phyloP scores from a whole-genome alignment of 2,329 filamentous ascomycete species.

The Microcyclosporella mali region DNA sequence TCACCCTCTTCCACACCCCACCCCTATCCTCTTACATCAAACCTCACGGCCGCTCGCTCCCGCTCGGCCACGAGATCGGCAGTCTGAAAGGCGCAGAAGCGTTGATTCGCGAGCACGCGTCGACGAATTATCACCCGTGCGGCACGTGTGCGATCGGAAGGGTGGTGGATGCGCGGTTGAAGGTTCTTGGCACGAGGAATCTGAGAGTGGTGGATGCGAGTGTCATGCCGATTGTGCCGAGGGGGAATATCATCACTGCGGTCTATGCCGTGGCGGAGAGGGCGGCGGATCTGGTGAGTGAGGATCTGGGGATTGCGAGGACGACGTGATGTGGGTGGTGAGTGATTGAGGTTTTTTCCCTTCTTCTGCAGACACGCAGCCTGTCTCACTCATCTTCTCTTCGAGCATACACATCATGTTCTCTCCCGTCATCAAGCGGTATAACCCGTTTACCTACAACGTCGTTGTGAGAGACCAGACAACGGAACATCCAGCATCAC shows the following conservation, averaged over 20 bases:
- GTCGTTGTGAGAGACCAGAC: too few species aligned
- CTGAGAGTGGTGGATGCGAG: constrained; percentile 21
- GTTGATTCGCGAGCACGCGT: constrained; percentile 8
- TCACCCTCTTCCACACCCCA: constrained; percentile 37
- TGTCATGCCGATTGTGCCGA: constrained; percentile 46
- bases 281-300: constrained; percentile 10
- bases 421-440: too few species aligned
- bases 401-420: too few species aligned
- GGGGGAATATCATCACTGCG: constrained; percentile 15
- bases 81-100: constrained; percentile 21
- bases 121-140: constrained; percentile 34
- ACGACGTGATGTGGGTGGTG: not conserved
- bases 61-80: not conserved
- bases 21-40: constrained; percentile 31
- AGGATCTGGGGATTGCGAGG: constrained; percentile 2
- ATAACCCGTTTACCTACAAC: too few species aligned
- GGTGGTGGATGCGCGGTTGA: constrained; percentile 4
- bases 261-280: constrained; percentile 17
- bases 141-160: constrained; percentile 35
- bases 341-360: too few species aligned
- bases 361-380: too few species aligned
- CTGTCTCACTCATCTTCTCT: too few species aligned
- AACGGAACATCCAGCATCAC: too few species aligned
- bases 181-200: constrained; percentile 4
- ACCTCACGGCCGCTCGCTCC: constrained; percentile 13